phyloP scores from a whole-genome alignment of 331 rosid species.

The Quercus tomentella region DNA sequence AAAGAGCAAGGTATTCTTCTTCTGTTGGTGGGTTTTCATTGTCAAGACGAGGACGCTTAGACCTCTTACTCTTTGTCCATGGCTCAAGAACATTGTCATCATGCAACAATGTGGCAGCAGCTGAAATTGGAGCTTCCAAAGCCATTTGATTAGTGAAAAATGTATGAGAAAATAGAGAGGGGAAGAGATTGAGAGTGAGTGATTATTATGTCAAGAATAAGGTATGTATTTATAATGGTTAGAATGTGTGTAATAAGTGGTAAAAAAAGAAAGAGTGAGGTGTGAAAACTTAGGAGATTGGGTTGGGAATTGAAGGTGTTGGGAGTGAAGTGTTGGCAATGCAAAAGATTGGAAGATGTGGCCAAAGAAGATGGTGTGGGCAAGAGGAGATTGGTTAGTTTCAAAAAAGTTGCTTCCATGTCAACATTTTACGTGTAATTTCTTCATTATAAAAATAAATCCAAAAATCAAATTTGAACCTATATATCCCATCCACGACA shows the following conservation, averaged over 20 bases:
- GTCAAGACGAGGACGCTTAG: background rate
- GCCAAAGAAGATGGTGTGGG: background rate
- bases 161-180: background rate
- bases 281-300: background rate
- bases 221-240: background rate
- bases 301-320: background rate
- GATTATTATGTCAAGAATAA: background rate
- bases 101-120: background rate
- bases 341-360: background rate
- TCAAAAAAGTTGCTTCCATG: background rate
- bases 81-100: background rate
- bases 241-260: background rate
- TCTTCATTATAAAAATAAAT: background rate
- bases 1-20: background rate
- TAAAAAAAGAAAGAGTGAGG: background rate
- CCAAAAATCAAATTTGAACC: background rate
- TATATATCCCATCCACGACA: background rate
- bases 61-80: background rate
- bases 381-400: background rate
- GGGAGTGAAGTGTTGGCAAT: background rate
- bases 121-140: background rate
- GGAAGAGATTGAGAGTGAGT: background rate
- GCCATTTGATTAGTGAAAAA: background rate
- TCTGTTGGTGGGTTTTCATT: background rate
- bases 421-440: background rate